Conservation (phyloP, 2,329 filamentous ascomycete genomes). For the Penicillium corylophilum region DNA sequence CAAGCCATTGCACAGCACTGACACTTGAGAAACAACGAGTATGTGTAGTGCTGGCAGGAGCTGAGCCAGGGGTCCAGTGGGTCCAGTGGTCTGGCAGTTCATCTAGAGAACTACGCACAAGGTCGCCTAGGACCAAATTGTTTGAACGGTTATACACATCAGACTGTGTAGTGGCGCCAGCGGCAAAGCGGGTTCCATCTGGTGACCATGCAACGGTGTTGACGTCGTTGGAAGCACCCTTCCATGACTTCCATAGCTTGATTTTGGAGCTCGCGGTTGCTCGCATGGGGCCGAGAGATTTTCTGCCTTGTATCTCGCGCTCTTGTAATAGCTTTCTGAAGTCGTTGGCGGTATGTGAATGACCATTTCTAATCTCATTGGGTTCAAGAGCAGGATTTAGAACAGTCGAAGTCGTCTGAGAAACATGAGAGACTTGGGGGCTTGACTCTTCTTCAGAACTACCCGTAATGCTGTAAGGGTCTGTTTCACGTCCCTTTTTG, state of each 20-base stretch:
- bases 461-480: not conserved
- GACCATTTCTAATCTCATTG: not conserved
- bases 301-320: slow-evolving; percentile 31
- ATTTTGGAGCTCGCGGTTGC: slow-evolving; percentile 39
- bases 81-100: slow-evolving; percentile 57
- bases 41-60: slow-evolving; percentile 49
- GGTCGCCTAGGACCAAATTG: slow-evolving; percentile 57
- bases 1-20: slow-evolving; percentile 54
- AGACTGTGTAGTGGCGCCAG: slow-evolving; percentile 56
- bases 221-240: slow-evolving; percentile 60
- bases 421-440: not conserved
- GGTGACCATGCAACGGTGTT: slow-evolving; percentile 57
- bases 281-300: slow-evolving; percentile 12
- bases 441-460: not conserved
- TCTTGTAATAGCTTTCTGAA: slow-evolving; percentile 22
- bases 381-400: not conserved
- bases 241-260: slow-evolving; percentile 50
- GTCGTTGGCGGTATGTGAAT: not conserved
- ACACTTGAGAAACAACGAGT: slow-evolving; percentile 57
- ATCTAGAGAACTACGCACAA: slow-evolving; percentile 41
- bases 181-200: slow-evolving; percentile 55
- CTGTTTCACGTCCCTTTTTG: not conserved
- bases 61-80: slow-evolving; percentile 45
- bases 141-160: slow-evolving; percentile 59
- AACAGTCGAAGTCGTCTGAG: not conserved